A percentile compares a stretch with the other conserved stretches of the same genome.
Evolutionary conservation across 768 basidiomycete genomes (phyloP).

Genomic region (Russula virescens): DNA sequence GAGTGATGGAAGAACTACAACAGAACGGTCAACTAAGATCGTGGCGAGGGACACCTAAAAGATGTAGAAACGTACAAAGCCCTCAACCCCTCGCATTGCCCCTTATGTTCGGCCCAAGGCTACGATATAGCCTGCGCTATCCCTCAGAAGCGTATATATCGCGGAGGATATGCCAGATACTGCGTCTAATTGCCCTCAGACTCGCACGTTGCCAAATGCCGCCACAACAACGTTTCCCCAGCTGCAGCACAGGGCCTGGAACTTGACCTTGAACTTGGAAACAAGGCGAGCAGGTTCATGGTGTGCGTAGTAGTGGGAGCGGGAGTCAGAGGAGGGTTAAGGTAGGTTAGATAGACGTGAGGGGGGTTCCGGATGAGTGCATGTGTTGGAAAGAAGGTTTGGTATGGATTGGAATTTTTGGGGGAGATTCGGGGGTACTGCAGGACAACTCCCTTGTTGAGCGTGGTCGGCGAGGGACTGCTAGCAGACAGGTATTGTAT

Average conservation of each 20-base stretch:
- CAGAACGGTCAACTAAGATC: no score
- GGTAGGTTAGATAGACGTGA: background rate
- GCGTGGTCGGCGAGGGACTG: background rate
- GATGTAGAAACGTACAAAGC: conserved; percentile 32
- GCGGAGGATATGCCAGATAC: conserved; percentile 70
- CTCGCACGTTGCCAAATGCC: no score
- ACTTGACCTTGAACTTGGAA: no score
- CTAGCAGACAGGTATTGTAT: no score
- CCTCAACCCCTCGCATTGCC: conserved; percentile 98
- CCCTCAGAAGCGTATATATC: conserved; percentile 73
- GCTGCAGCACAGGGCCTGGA: no score
- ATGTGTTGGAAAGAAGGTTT: conserved; percentile 27
- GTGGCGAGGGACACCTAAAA: no score
- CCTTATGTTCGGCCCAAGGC: conserved; percentile 83
- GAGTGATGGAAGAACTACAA: no score
- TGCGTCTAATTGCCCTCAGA: conserved; percentile 51
- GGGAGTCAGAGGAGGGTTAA: no score
- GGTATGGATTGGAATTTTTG: conserved; percentile 10
- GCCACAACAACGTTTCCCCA: no score
- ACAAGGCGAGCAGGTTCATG: no score
- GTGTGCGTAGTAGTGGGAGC: no score
- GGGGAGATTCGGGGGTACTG: conserved; percentile 8
- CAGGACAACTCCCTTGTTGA: background rate
- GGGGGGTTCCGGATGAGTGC: conserved; percentile 29
- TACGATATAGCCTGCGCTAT: conserved; percentile 83